These are phyloP conservation scores for Lipomyces starkeyi DNA, from an alignment of 805 yeast species.

Conservation along the genomic window DNA sequence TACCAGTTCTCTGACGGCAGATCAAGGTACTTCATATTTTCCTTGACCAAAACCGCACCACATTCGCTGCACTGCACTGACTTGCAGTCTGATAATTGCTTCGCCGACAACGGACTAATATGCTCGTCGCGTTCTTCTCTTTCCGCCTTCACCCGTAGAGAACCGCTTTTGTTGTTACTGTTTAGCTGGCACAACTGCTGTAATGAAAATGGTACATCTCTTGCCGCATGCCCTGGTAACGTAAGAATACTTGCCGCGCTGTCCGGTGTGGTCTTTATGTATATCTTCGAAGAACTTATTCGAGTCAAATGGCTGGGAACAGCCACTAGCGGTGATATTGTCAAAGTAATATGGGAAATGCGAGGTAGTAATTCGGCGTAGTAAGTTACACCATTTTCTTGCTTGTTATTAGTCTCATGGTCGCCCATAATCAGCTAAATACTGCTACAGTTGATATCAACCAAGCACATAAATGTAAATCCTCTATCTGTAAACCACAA, in stretches of 20 bases:
- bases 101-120: conserved; percentile 19
- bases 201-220: conserved; percentile 26
- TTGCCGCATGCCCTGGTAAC: conserved; percentile 23
- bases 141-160: conserved; percentile 23
- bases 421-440: conserved; percentile 12
- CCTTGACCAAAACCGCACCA: conserved; percentile 1
- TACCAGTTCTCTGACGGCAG: conserved; percentile 95
- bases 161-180: not conserved
- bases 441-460: not conserved
- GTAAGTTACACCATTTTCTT: not conserved
- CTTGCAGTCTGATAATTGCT: conserved; percentile 6
- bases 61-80: conserved; percentile 27
- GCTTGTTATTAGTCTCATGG: not conserved
- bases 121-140: conserved; percentile 9
- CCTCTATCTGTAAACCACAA: not conserved
- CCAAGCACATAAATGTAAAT: not conserved
- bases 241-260: conserved; percentile 5
- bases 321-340: conserved; percentile 18
- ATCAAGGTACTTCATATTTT: conserved; percentile 48
- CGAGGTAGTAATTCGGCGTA: conserved; percentile 32
- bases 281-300: conserved; percentile 20
- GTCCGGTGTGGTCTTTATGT: conserved; percentile 15
- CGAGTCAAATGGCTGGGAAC: conserved; percentile 21
- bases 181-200: not conserved
- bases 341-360: conserved; percentile 19